A percentile compares a stretch with the other conserved stretches of the same genome.
phyloP scores from a whole-genome alignment of 495 filamentous ascomycete genomes.

The Pseudoneurospora amorphoporcata region DNA sequence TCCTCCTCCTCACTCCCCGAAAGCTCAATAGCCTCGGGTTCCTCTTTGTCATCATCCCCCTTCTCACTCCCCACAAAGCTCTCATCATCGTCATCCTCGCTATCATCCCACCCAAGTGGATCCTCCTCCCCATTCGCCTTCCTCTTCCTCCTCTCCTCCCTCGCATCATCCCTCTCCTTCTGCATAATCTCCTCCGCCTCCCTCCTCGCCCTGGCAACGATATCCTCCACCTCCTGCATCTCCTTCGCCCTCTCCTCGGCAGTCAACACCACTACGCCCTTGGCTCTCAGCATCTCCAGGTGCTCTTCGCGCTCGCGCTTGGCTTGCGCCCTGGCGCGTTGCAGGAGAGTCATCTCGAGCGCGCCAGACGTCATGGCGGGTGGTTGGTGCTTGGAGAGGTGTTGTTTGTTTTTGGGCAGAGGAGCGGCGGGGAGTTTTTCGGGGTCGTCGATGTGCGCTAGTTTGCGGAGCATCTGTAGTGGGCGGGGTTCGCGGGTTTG shows the following conservation, averaged over 20 bases:
- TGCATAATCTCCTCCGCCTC: constrained; percentile 73
- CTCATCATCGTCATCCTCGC: constrained; percentile 45
- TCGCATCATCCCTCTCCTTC: constrained; percentile 60
- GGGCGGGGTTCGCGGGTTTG: constrained; percentile 51
- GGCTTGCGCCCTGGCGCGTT: constrained; percentile 71
- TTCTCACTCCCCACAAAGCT: constrained; percentile 33
- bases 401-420: constrained; percentile 16
- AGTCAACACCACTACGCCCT: constrained; percentile 75
- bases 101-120: constrained; percentile 48
- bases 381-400: constrained; percentile 5
- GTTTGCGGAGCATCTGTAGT: constrained; percentile 55
- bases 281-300: constrained; percentile 62
- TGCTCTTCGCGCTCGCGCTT: constrained; percentile 65
- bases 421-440: constrained; percentile 22
- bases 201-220: constrained; percentile 71
- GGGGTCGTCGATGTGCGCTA: constrained; percentile 62
- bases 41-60: constrained; percentile 22
- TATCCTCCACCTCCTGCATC: constrained; percentile 68
- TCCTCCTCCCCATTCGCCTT: constrained; percentile 38
- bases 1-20: constrained; percentile 39
- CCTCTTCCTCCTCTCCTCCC: constrained; percentile 45
- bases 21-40: constrained; percentile 31
- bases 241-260: constrained; percentile 75
- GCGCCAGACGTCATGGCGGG: constrained; percentile 55
- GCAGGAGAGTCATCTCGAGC: constrained; percentile 55